Evolutionary conservation across 768 basidiomycete species (phyloP).

Genomic region (Serpula lacrymans): DNA sequence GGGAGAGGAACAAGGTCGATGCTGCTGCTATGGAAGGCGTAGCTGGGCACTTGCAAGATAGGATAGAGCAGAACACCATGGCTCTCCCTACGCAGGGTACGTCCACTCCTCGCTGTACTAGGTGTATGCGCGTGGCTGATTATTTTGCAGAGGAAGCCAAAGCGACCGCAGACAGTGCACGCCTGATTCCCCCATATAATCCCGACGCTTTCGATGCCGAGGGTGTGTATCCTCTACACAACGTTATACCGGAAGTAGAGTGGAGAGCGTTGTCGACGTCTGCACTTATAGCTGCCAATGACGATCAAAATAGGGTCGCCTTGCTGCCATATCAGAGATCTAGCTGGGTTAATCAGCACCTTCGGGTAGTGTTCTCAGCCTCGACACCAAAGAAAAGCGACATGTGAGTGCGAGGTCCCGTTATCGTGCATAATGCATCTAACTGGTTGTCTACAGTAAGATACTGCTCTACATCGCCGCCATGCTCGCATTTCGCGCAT

Average conservation of each 20-base stretch:
- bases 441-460: too few relatives aligned
- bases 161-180: conserved; percentile 54
- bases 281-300: conserved; percentile 50
- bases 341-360: conserved; percentile 68
- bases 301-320: conserved; percentile 45
- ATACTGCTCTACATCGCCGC: conserved; percentile 76
- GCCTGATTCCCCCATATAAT: conserved; percentile 77
- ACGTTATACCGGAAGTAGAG: conserved; percentile 78
- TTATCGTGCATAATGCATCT: neutral
- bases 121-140: conserved; percentile 2
- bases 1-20: conserved; percentile 89
- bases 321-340: conserved; percentile 62
- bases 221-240: conserved; percentile 72
- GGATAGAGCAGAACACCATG: conserved; percentile 71
- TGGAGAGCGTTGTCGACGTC: conserved; percentile 65
- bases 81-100: conserved; percentile 68
- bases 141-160: conserved; percentile 58
- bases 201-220: conserved; percentile 60
- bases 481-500: conserved; percentile 70
- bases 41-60: conserved; percentile 75
- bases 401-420: conserved; percentile 43
- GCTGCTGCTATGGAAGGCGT: conserved; percentile 84
- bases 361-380: conserved; percentile 39
- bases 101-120: conserved; percentile 19
- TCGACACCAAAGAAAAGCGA: conserved; percentile 55